A percentile compares a stretch with the other conserved stretches of the same genome.
Evolutionary conservation across 768 basidiomycete species (phyloP).

Genomic region (Mycena polygramma): DNA sequence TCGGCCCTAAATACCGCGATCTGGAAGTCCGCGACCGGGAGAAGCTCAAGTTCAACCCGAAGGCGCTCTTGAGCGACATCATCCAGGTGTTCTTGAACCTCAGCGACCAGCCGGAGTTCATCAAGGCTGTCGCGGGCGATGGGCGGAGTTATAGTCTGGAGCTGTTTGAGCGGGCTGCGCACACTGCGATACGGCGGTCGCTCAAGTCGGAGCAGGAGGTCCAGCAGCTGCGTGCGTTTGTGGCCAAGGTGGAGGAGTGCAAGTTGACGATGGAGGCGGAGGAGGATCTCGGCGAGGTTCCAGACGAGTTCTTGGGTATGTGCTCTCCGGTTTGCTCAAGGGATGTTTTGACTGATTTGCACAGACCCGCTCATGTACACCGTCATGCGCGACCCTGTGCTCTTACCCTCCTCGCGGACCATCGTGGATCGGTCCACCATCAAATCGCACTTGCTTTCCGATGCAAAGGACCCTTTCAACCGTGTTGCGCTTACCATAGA

Average conservation of each 20-base stretch:
- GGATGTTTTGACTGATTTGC: constrained; percentile 6
- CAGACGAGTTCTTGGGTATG: constrained; percentile 95
- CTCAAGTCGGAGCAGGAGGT: constrained; percentile 88
- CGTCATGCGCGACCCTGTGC: constrained; percentile 96
- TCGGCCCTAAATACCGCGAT: constrained; percentile 89
- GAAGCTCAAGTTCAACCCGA: constrained; percentile 91
- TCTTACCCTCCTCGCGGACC: constrained; percentile 83
- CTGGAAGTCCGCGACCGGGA: constrained; percentile 88
- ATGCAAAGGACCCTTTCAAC: constrained; percentile 96
- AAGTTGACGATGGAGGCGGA: constrained; percentile 87
- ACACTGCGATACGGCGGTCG: constrained; percentile 68
- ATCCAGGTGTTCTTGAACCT: constrained; percentile 93
- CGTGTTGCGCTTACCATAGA: constrained; percentile 84
- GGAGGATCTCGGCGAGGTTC: constrained; percentile 92
- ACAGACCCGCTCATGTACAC: constrained; percentile 91
- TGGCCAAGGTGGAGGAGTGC: constrained; percentile 85
- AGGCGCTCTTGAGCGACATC: constrained; percentile 84
- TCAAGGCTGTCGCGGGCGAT: constrained; percentile 91
- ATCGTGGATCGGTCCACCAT: constrained; percentile 93
- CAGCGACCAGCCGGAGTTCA: constrained; percentile 82
- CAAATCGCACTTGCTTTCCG: constrained; percentile 93
- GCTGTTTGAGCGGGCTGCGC: constrained; percentile 84
- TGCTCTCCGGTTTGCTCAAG: too few species aligned
- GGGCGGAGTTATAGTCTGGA: constrained; percentile 91
- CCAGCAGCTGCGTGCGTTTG: constrained; percentile 75